Conservation (phyloP, 2,329 filamentous ascomycete species). For the Daldinia sp. region DNA sequence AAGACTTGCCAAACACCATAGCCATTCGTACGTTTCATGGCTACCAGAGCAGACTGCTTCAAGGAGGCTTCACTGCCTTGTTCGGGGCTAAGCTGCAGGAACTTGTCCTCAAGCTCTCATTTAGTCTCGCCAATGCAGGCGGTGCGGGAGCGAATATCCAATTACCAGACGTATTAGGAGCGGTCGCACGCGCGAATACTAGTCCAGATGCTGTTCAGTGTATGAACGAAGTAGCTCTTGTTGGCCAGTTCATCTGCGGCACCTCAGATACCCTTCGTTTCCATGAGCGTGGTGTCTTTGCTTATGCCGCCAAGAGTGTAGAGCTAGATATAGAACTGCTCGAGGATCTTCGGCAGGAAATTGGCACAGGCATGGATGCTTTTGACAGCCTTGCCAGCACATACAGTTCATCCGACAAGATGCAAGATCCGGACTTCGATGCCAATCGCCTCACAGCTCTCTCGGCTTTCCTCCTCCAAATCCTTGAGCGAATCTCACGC, state of each 20-base stretch:
- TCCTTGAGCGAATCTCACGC: constrained; percentile 66
- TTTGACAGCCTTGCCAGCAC: constrained; percentile 57
- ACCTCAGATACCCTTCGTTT: constrained; percentile 59
- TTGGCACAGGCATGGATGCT: constrained; percentile 67
- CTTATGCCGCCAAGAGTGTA: constrained; percentile 62
- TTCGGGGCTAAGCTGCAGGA: constrained; percentile 66
- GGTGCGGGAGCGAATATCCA: constrained; percentile 51
- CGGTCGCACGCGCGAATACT: constrained; percentile 58
- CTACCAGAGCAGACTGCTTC: constrained; percentile 64
- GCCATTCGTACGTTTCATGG: constrained; percentile 65
- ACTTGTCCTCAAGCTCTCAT: constrained; percentile 65
- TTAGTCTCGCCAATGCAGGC: constrained; percentile 59
- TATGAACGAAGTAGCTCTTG: constrained; percentile 61
- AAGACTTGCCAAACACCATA: constrained; percentile 60
- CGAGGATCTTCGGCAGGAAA: constrained; percentile 65
- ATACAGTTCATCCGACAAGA: constrained; percentile 47
- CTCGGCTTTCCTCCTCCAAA: constrained; percentile 62
- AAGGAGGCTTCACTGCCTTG: constrained; percentile 63
- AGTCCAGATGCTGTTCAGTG: constrained; percentile 60
- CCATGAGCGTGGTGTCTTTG: constrained; percentile 64
- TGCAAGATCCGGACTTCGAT: constrained; percentile 55
- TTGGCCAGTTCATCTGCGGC: constrained; percentile 63
- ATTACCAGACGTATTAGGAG: constrained; percentile 60
- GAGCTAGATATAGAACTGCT: constrained; percentile 65
- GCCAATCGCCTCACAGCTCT: constrained; percentile 56